Conservation (phyloP, 2,329 filamentous ascomycete genomes). For the Bertia moriformis region DNA sequence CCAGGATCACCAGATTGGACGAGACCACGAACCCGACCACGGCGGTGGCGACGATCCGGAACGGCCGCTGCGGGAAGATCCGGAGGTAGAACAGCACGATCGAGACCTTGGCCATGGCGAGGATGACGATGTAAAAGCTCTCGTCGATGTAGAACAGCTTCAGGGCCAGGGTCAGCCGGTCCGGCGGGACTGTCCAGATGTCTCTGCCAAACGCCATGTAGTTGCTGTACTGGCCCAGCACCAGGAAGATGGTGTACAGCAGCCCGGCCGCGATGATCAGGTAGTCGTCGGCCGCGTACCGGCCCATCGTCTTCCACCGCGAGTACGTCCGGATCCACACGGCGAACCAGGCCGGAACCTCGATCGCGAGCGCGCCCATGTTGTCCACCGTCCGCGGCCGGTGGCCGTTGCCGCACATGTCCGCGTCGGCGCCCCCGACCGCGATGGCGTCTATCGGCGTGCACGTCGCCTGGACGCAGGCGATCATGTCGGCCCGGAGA, state of each 20-base stretch:
- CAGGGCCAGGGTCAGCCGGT: slow-evolving; percentile 13
- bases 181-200: slow-evolving; percentile 17
- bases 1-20: slow-evolving; percentile 10
- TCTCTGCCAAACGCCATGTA: slow-evolving; percentile 18
- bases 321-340: slow-evolving; percentile 20
- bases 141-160: slow-evolving; percentile 19
- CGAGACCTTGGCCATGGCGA: slow-evolving; percentile 22
- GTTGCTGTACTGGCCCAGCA: slow-evolving; percentile 14
- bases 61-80: slow-evolving; percentile 13
- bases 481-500: slow-evolving; percentile 6
- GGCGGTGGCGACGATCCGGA: slow-evolving; percentile 11
- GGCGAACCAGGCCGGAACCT: slow-evolving; percentile 16
- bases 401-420: slow-evolving; percentile 14
- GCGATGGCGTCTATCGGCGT: slow-evolving; percentile 13
- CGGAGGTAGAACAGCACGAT: slow-evolving; percentile 22
- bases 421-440: slow-evolving; percentile 14
- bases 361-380: slow-evolving; percentile 18
- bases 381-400: slow-evolving; percentile 16
- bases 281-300: slow-evolving; percentile 22
- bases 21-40: slow-evolving; percentile 10
- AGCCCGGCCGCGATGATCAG: slow-evolving; percentile 17
- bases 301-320: slow-evolving; percentile 15
- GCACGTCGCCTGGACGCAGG: slow-evolving; percentile 11
- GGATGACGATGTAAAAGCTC: slow-evolving; percentile 19
- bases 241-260: slow-evolving; percentile 15